Base-by-base conservation (phyloP, 331 rosid genomes). In the Quercus phellos region DNA sequence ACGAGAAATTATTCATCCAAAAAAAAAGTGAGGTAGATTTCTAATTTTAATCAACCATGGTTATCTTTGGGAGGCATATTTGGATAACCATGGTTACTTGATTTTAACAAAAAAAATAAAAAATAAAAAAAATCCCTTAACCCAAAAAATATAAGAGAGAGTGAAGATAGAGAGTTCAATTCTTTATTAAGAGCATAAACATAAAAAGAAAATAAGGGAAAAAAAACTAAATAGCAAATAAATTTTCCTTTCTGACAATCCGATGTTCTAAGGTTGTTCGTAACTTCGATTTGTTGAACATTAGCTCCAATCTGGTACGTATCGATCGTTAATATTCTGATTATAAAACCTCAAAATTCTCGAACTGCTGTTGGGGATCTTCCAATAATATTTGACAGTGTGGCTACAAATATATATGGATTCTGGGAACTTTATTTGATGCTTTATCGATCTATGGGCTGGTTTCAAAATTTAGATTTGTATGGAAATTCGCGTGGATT, bases 191-290 rank as follows among this genome's bases (percentile, higher is more conserved):
- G 64, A 53, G 26, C 55, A 5, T 19, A 34, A 34, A 34, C 17
- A 72, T 14, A 76, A 68, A 60, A 21, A 55, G 21, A 1, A 29
- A 68, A 51, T 6, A 7, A 11, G 12, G n/a, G 3, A 18, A 46
- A 35, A 35, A 61, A 72, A 70, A 46, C n/a, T 24, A 24, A 69
- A 59, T 67, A 60, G 22, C 77, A 34, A 68, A 72, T 54, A 46
- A 73, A 73, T 42, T 75, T 51, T 79, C 78, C 76, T 26, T 73
- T 80, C 83, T 87, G 86, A 87, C 84, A 81, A 86, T 84, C 72
- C 84, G 77, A 81, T 88, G 88, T 75, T 92, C 87, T 79, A 79
- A 89, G 82, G 78, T 80, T 85, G 79, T 81, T 79, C 78, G 24
- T 83, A 42, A 79, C 81, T 85, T 72, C 83, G 90, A 87, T 90